Evolutionary conservation across 257 asterid species (phyloP).

Genomic region (Echium plantagineum): DNA sequence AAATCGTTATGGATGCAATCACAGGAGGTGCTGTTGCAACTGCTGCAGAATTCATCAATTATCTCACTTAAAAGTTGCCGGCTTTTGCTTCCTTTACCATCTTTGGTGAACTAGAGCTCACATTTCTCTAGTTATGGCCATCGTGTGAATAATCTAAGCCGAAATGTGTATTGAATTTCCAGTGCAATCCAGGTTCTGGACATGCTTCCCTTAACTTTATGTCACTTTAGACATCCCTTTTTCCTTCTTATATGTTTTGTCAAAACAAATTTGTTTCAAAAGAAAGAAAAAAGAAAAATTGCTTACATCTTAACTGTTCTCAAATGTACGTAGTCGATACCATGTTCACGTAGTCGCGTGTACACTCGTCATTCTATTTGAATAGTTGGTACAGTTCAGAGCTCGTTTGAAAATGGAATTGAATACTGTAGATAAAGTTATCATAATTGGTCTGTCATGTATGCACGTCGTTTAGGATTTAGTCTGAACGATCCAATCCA

Average conservation of each 20-base stretch:
- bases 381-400: no score
- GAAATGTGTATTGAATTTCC: not conserved
- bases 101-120: not conserved
- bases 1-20: slow-evolving; percentile 60
- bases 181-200: not conserved
- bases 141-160: not conserved
- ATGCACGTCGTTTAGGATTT: no score
- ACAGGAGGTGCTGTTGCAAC: slow-evolving; percentile 77
- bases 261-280: not conserved
- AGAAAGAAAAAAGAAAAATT: not conserved
- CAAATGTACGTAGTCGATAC: no score
- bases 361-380: no score
- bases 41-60: slow-evolving; percentile 56
- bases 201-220: not conserved
- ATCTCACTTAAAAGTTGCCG: slow-evolving; percentile 26
- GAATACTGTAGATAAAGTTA: no score
- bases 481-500: no score
- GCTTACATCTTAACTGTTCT: not conserved
- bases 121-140: not conserved
- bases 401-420: no score
- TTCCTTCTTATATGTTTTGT: not conserved
- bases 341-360: no score
- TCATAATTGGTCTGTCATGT: no score
- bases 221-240: not conserved
- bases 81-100: not conserved